Base-by-base conservation (phyloP, 257 asterid species). In the Rauvolfia tetraphylla region DNA sequence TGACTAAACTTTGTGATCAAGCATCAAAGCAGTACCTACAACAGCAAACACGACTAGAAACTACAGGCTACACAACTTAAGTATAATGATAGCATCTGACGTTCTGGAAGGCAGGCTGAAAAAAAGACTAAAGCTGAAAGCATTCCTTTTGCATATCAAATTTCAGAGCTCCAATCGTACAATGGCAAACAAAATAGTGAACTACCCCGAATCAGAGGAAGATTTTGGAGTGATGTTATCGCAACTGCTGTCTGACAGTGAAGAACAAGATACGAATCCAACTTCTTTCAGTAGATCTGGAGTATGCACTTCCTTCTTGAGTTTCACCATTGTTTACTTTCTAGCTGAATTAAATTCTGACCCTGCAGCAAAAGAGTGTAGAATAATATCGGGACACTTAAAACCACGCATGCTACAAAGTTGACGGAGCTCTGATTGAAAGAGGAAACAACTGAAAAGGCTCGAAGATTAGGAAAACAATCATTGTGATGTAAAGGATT, bases 191-290 rank as follows among this genome's bases (percentile, higher is more conserved):
- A 34, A 46, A 75, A 44, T 14, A 65, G 44, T 22, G 6, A 62
- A 74, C 70, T 51, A 89, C 95, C 85, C 66, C 51, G 89, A 80
- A 73, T 82, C 87, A 76, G 82, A 81, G 18, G 86, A 82, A 74
- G 82, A 83, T 76, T 79, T 79, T 2, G 85, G 85, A n/a, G 91
- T 82, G 68, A 76, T 51, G 31, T 73, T 74, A 38, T 81, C 89
- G 31, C 79, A 81, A 82, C 90, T 85, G 72, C 81, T 74, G 34
- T 89, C 87, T 22, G 92, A 88, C 69, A 82, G n/a, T 56, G 90
- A 80, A 53, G 91, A 71, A 75, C 67, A 67, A 22, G 86, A 79
- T 77, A 76, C 79, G 65, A 79, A 65, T 27, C 75, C 74, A 36
- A 51, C 61, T 56, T 76, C 68, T 18, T 20, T 76, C 13, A 18